Evolutionary conservation across 495 filamentous ascomycete genomes (phyloP).

Genomic region (Lentithecium fluviatile): DNA sequence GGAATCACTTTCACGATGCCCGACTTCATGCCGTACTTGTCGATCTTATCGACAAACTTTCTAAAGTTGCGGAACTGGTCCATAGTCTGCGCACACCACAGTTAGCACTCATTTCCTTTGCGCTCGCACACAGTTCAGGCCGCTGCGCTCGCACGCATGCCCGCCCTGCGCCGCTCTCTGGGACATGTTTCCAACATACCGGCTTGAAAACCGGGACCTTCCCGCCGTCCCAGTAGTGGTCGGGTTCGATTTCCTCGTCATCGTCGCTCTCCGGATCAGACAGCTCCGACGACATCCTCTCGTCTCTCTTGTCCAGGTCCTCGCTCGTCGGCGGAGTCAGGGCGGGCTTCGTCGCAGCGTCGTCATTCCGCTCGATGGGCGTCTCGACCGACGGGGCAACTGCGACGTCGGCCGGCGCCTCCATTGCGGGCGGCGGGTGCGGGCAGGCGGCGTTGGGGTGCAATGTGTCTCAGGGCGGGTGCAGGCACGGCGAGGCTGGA

Average conservation of each 20-base stretch:
- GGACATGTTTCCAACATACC: slow-evolving; percentile 50
- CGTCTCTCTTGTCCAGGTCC: slow-evolving; percentile 42
- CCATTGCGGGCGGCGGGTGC: slow-evolving; percentile 12
- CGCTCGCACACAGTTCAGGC: not conserved
- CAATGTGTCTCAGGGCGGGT: slow-evolving; percentile 14
- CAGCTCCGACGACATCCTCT: slow-evolving; percentile 41
- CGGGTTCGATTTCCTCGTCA: slow-evolving; percentile 70
- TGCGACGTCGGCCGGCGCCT: slow-evolving; percentile 25
- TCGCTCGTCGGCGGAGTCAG: slow-evolving; percentile 48
- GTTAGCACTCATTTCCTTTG: slow-evolving; percentile 8
- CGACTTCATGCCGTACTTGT: slow-evolving; percentile 93
- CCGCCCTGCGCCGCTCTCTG: slow-evolving; percentile 5
- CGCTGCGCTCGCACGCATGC: slow-evolving; percentile 3
- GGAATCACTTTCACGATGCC: slow-evolving; percentile 96
- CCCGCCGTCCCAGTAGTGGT: slow-evolving; percentile 81
- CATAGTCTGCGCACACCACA: slow-evolving; percentile 61
- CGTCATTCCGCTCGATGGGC: slow-evolving; percentile 18
- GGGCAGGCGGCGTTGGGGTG: slow-evolving; percentile 9
- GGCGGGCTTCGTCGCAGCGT: slow-evolving; percentile 32
- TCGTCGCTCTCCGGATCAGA: slow-evolving; percentile 54
- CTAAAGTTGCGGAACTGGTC: slow-evolving; percentile 91
- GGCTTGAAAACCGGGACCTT: slow-evolving; percentile 93
- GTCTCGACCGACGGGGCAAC: slow-evolving; percentile 29
- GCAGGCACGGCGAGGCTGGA: slow-evolving; percentile 21
- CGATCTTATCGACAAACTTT: slow-evolving; percentile 79